These are phyloP conservation scores for Myxozyma nipponensis DNA, from an alignment of 805 yeast genomes.

Conservation along the genomic window DNA sequence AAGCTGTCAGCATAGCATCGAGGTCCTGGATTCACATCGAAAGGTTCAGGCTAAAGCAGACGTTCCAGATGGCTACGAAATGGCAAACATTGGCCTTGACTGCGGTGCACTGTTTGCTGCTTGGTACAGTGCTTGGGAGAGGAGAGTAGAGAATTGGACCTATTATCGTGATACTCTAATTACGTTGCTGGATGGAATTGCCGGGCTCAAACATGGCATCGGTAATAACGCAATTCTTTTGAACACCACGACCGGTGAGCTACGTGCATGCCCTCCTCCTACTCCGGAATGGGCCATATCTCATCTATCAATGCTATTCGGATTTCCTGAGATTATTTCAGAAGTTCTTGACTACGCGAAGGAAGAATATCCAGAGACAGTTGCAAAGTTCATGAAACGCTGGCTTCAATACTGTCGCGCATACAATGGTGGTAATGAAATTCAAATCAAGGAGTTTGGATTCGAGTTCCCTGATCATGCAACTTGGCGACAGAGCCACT, in stretches of 20 bases:
- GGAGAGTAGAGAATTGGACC: not conserved
- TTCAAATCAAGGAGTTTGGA: not conserved
- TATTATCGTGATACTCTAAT: not conserved
- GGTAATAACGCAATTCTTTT: not conserved
- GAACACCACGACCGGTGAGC: not conserved
- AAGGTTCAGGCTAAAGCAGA: not conserved
- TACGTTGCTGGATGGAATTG: not conserved
- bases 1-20: not conserved
- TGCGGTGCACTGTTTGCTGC: not conserved
- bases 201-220: not conserved
- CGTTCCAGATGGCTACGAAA: not conserved
- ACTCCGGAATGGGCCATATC: not conserved
- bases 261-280: not conserved
- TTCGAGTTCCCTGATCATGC: slow-evolving; percentile 1
- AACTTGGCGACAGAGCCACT: not conserved
- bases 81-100: not conserved
- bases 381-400: not conserved
- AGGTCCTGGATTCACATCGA: not conserved
- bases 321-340: not conserved
- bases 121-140: not conserved
- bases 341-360: not conserved
- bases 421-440: not conserved
- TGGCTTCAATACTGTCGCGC: not conserved
- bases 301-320: not conserved
- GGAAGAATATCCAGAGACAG: not conserved